Evolutionary conservation across 1,139 yeast species (phyloP).

Genomic region (Yamadazyma conglobata): DNA sequence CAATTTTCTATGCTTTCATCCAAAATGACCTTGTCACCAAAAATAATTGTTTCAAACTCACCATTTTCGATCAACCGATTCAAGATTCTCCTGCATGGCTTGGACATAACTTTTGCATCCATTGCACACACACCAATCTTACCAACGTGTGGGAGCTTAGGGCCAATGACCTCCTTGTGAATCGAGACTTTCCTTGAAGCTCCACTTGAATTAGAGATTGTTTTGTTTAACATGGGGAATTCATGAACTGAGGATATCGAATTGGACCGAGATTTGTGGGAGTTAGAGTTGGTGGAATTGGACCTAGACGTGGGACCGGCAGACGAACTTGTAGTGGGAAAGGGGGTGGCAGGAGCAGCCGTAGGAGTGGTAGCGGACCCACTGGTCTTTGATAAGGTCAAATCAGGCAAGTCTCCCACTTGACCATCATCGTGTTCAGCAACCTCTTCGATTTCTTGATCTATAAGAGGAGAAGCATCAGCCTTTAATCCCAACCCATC

Average conservation of each 20-base stretch:
- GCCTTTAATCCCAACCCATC: conserved; percentile 20
- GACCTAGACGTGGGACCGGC: conserved; percentile 3
- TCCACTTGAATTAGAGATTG: conserved; percentile 38
- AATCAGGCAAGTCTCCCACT: neutral
- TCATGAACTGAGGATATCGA: conserved; percentile 22
- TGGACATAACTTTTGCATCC: conserved; percentile 95
- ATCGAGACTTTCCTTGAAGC: conserved; percentile 47
- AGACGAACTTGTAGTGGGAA: neutral
- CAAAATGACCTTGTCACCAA: conserved; percentile 94
- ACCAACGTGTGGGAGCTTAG: conserved; percentile 72
- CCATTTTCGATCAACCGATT: conserved; percentile 87
- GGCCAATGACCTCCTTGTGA: conserved; percentile 40
- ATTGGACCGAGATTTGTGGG: conserved; percentile 20
- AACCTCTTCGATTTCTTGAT: too few species aligned
- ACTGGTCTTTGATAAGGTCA: neutral
- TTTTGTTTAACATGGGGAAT: conserved; percentile 26
- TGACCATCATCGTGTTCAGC: neutral
- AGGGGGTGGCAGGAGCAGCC: neutral
- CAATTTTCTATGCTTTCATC: conserved; percentile 93
- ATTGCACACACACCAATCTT: conserved; percentile 98
- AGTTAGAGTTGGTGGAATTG: conserved; percentile 6
- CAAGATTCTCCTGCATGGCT: conserved; percentile 90
- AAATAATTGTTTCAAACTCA: conserved; percentile 93
- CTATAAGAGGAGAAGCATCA: conserved; percentile 2
- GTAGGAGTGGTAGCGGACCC: neutral